Base-by-base conservation (phyloP, 768 basidiomycete genomes). In the Termitomyces titanicus region DNA sequence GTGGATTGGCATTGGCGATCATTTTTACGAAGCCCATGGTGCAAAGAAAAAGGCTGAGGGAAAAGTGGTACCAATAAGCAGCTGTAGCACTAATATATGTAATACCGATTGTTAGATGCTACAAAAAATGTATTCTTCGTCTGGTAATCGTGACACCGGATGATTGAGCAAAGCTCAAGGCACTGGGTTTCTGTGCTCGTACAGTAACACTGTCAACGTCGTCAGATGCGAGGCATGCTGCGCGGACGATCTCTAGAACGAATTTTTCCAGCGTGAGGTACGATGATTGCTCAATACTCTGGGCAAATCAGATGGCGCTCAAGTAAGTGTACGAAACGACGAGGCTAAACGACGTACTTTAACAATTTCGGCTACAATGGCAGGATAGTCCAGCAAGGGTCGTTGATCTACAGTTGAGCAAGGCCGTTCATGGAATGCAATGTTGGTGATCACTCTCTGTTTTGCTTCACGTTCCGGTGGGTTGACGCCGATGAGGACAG, bases 1-100 rank as follows among this genome's bases (percentile, higher is more conserved):
- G 73, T 0, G 92, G 81, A 0, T 68, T 98, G 55, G 79, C 75
- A 2, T 63, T 82, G 5, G 95, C 87, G n/a, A 91, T 97, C 58
- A 68, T 84, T n/a, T 67, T 94, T 35, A 85, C 86, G 20, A 85
- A 82, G 67, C 94, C 94, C 31, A 90, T 95, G 75, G 92, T 95
- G 22, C 70, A 70, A 61, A 72, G 79, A 66, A 92, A 89, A 68
- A 72, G 70, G 59, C 68, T 91, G 62, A 76, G 80, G 56, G 87
- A 88, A 64, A 78, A 75, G 61, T 93, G 91, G 91, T 92, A 91
- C 65, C 72, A 78, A 48, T 82, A 56, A 47, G 18, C 2, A 33
- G 15, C 12, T 11, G n/a, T n/a, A 5, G 38, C 9, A 29, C 29
- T 29, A 29, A 29, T 39, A 39, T 39, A 39, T 18, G 38, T 3